Base-by-base conservation (phyloP, 116 monocot species). In the Dioscorea cayenensis region DNA sequence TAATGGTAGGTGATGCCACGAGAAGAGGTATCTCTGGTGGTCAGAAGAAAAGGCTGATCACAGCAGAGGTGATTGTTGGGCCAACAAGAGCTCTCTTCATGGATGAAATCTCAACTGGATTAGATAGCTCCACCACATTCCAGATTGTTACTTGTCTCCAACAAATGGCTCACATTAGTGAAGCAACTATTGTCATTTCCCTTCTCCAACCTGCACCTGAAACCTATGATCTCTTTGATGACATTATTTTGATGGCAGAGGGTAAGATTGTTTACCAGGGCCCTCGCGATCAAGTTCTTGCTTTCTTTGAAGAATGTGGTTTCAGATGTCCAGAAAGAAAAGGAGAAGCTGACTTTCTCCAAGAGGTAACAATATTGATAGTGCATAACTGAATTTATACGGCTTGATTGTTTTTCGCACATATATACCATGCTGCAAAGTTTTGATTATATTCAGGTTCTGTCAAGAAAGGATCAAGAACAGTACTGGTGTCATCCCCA, bases 21-120 rank as follows among this genome's bases (percentile, higher is more conserved):
- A 90, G 82, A 82, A 88, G 84, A 82, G 94, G 94, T 28, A 94
- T 94, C 72, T 94, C 94, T 43, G 94, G 94, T 63, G 94, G 94
- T 71, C 82, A 94, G 63, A 87, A 86, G 83, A 94, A 88, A 84
- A 85, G 90, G 79, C 71, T 94, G 63, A 94, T 90, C 16, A 90
- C 90, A 87, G 91, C 83, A 49, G 91, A 92, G 79, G 84, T 92
- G 83, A 88, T 92, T 58, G 85, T 92, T 29, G 91, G 91, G 61
- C 88, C 91, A 68, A 82, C 83, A 71, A 91, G 83, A 74, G 83
- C 81, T 36, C 74, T 91, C 35, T 85, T 91, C 36, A 88, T 92
- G 91, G 91, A 92, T 81, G 92, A 88, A 79, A 92, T 92, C 81
- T 92, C 92, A 70, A 92, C 81, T 16, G 91, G 88, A n/a, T 69